Conservation (phyloP, 768 basidiomycete species). For the Paxillus involutus region DNA sequence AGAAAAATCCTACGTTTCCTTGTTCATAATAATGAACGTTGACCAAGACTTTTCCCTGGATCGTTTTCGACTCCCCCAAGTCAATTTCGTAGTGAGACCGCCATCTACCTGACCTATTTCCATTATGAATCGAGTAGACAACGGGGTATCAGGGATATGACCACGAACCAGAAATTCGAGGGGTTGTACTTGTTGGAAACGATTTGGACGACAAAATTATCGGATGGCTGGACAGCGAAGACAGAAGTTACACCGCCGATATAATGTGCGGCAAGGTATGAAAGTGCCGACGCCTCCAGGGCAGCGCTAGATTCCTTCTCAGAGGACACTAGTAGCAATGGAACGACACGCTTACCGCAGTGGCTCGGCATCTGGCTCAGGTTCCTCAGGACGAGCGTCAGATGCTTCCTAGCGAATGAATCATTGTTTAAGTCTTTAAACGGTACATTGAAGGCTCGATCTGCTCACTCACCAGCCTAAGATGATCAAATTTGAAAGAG, state of each 20-base stretch:
- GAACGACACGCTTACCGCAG: conserved; percentile 56
- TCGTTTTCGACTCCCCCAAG: conserved; percentile 49
- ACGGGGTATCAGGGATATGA: not conserved
- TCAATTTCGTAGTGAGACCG: conserved; percentile 83
- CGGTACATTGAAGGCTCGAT: conserved; percentile 4
- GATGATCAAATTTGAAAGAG: conserved; percentile 83
- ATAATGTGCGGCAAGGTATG: conserved; percentile 82
- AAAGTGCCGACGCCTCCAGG: conserved; percentile 63
- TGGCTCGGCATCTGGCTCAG: conserved; percentile 64
- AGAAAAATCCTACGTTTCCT: conserved; percentile 67
- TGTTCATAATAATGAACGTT: conserved; percentile 98
- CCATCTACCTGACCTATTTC: conserved; percentile 89
- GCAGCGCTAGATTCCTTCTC: conserved; percentile 48
- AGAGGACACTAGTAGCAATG: not conserved
- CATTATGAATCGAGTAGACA: not conserved
- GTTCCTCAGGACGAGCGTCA: conserved; percentile 63
- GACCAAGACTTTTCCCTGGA: conserved; percentile 73
- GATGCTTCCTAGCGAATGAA: conserved; percentile 65
- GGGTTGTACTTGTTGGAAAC: conserved; percentile 98
- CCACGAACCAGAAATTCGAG: conserved; percentile 80
- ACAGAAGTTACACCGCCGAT: conserved; percentile 75
- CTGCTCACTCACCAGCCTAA: conserved; percentile 62
- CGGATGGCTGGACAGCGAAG: conserved; percentile 52
- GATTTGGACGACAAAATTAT: conserved; percentile 68
- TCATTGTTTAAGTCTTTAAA: conserved; percentile 3